A percentile compares a stretch with the other conserved stretches of the same genome.
phyloP scores from a whole-genome alignment of 139 green algal genomes.

The Haematococcus lacustris region DNA sequence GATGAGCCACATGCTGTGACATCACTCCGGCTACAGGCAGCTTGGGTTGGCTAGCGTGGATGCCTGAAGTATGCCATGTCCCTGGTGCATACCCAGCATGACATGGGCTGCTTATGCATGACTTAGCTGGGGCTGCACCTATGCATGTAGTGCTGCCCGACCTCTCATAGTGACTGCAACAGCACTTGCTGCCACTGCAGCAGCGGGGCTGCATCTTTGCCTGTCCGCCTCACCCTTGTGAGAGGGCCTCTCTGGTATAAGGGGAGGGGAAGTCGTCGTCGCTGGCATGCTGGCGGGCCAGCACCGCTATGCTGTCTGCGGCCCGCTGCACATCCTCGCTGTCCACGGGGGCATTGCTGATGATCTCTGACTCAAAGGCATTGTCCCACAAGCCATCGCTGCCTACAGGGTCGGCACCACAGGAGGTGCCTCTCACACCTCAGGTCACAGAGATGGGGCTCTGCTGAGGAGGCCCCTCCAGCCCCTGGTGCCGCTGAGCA shows the following conservation, averaged over 20 bases:
- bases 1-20: too few relatives aligned
- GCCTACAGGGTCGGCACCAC: too few relatives aligned
- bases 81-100: not conserved
- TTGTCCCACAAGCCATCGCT: constrained; percentile 74
- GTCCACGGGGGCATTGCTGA: constrained; percentile 24
- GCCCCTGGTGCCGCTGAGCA: too few relatives aligned
- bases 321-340: constrained; percentile 19
- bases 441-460: too few relatives aligned
- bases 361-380: constrained; percentile 29
- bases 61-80: too few relatives aligned
- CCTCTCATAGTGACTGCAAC: not conserved
- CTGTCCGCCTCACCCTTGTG: constrained; percentile 41
- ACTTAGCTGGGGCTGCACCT: not conserved
- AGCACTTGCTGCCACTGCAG: not conserved
- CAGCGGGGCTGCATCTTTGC: too few relatives aligned
- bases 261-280: constrained; percentile 62
- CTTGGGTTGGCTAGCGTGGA: too few relatives aligned
- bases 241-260: constrained; percentile 62
- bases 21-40: too few relatives aligned
- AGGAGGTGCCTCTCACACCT: too few relatives aligned
- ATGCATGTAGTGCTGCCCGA: not conserved
- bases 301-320: constrained; percentile 20
- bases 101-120: not conserved
- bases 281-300: constrained; percentile 29
- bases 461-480: too few relatives aligned